A percentile compares a stretch with the other conserved stretches of the same genome.
These are phyloP conservation scores for Chlamydomonas eustigma DNA, from an alignment of 139 green algal genomes.

Conservation along the genomic window DNA sequence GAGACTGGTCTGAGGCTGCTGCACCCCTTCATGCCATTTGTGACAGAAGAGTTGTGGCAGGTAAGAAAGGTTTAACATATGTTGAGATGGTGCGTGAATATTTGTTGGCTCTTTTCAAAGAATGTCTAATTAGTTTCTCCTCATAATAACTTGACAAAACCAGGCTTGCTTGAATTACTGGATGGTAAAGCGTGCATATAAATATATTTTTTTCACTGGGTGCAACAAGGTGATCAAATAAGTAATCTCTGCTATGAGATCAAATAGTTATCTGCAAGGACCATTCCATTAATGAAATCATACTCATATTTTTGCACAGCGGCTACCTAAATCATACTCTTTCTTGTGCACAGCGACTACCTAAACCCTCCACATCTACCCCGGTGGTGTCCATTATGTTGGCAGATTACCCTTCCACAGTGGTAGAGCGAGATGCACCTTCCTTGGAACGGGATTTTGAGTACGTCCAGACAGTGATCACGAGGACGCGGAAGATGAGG, in stretches of 20 bases:
- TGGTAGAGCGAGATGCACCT: constrained; percentile 42
- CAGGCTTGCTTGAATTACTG: background rate
- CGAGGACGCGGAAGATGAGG: constrained; percentile 47
- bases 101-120: background rate
- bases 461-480: constrained; percentile 14
- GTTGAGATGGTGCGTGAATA: background rate
- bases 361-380: background rate
- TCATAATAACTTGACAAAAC: background rate
- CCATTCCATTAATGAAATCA: too few species aligned
- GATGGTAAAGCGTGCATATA: background rate
- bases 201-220: background rate
- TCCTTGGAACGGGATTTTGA: constrained; percentile 68
- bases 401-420: constrained; percentile 58
- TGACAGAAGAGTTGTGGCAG: constrained; percentile 97
- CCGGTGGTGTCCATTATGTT: constrained; percentile 70
- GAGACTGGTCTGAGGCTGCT: constrained; percentile 83
- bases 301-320: too few species aligned
- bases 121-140: background rate
- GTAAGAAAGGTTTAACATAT: background rate
- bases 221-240: too few species aligned
- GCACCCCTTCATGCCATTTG: constrained; percentile 97
- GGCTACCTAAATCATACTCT: too few species aligned
- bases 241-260: too few species aligned
- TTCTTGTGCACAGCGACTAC: background rate
- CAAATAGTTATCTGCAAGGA: too few species aligned